Conservation (phyloP, 305 asterid genomes). For the Vinca major region DNA sequence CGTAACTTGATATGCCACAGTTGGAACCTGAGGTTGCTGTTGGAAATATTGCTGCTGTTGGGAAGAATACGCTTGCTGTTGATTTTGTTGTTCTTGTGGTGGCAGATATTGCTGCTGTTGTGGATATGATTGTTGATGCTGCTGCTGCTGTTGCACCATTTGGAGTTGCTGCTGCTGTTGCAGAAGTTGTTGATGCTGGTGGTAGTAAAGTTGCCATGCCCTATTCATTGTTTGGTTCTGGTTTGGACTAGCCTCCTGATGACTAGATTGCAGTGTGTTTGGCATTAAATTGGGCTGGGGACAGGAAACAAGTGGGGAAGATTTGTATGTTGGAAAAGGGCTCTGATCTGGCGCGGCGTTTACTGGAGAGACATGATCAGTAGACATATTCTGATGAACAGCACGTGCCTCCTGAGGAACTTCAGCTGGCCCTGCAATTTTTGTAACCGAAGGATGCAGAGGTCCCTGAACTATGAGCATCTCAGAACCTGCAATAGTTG, state of each 20-base stretch:
- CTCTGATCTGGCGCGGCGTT: constrained; percentile 22
- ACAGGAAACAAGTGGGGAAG: constrained; percentile 30
- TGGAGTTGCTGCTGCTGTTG: constrained; percentile 29
- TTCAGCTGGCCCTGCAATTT: constrained; percentile 18
- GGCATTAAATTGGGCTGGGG: constrained; percentile 29
- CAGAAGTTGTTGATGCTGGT: constrained; percentile 13
- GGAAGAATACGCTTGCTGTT: constrained; percentile 16
- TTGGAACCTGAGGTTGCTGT: constrained; percentile 33
- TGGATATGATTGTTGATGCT: constrained; percentile 31
- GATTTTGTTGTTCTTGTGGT: constrained; percentile 24
- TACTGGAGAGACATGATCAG: constrained; percentile 19
- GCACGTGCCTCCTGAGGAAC: constrained; percentile 17
- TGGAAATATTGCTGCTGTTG: constrained; percentile 25
- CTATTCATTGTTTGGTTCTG: constrained; percentile 33
- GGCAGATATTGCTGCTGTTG: constrained; percentile 45
- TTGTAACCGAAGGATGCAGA: constrained; percentile 16
- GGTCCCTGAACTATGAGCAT: constrained; percentile 18
- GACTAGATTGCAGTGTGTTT: constrained; percentile 22
- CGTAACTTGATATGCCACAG: constrained; percentile 18
- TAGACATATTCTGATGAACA: constrained; percentile 21
- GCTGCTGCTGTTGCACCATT: constrained; percentile 54
- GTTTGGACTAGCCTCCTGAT: constrained; percentile 26
- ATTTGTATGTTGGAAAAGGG: constrained; percentile 22
- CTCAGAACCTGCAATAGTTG: constrained; percentile 13
- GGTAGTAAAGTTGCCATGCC: constrained; percentile 30